Conservation (phyloP, 495 filamentous ascomycete genomes). For the Viridothelium virens region DNA sequence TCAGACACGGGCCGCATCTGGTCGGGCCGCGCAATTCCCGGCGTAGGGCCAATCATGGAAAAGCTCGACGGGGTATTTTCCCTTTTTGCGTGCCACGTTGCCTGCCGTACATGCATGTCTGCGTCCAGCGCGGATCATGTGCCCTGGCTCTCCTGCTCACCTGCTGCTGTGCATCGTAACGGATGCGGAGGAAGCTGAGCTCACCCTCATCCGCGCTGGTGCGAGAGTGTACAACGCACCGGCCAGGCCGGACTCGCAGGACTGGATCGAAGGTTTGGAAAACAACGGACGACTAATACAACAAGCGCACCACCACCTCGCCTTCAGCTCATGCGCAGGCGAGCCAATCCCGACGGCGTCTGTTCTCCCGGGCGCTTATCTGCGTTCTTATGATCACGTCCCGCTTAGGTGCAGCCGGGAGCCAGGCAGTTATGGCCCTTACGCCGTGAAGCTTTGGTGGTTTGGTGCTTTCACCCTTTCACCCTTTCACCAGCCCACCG, state of each 20-base stretch:
- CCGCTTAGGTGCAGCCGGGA: not conserved
- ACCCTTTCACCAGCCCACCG: no score
- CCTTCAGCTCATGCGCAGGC: not conserved
- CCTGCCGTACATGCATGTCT: not conserved
- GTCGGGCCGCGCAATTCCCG: slow-evolving; percentile 11
- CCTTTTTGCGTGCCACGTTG: slow-evolving; percentile 7
- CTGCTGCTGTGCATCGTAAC: not conserved
- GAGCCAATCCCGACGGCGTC: not conserved
- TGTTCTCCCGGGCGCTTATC: slow-evolving; percentile 5
- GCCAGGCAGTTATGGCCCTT: no score
- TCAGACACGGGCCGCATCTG: slow-evolving; percentile 9
- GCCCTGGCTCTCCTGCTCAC: not conserved
- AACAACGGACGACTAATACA: no score
- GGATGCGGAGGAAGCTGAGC: not conserved
- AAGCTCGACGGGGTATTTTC: not conserved
- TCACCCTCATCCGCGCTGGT: not conserved
- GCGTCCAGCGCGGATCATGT: slow-evolving; percentile 7
- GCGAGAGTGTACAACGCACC: no score
- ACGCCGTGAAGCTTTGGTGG: no score
- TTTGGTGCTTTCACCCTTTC: no score
- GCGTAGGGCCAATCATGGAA: not conserved
- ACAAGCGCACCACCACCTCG: no score
- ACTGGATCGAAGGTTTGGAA: no score
- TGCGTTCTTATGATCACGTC: not conserved
- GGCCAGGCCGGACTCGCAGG: not conserved